These are phyloP conservation scores for Kwoniella mangroviensis DNA, from an alignment of 768 basidiomycete species.

Conservation along the genomic window DNA sequence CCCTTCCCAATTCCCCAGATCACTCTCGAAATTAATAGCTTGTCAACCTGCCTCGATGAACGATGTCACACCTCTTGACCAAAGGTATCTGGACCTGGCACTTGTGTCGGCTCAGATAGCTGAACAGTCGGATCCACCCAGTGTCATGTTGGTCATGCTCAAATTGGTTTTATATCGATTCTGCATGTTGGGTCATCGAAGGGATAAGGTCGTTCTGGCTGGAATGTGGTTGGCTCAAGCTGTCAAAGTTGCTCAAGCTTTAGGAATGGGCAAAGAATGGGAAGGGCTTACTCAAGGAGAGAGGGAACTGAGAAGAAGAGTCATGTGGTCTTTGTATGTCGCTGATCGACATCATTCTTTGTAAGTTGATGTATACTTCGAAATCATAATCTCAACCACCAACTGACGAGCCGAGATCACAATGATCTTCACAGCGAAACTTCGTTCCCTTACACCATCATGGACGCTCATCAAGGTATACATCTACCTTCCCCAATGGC, in stretches of 20 bases:
- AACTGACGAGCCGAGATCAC: background rate
- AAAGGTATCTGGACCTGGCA: slow-evolving; percentile 50
- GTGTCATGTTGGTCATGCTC: slow-evolving; percentile 49
- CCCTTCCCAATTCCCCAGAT: slow-evolving; percentile 15
- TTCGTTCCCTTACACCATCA: slow-evolving; percentile 47
- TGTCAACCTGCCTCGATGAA: slow-evolving; percentile 21
- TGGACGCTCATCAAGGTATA: slow-evolving; percentile 46
- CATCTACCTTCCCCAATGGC: slow-evolving; percentile 45
- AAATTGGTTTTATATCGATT: slow-evolving; percentile 44
- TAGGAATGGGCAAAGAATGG: slow-evolving; percentile 48
- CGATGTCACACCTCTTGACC: slow-evolving; percentile 48
- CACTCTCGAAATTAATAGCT: slow-evolving; percentile 33
- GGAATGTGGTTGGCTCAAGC: slow-evolving; percentile 45
- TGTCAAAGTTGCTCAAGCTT: slow-evolving; percentile 45
- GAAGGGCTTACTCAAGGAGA: slow-evolving; percentile 48
- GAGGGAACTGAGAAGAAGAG: slow-evolving; percentile 44
- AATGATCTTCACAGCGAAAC: slow-evolving; percentile 25
- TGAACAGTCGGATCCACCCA: slow-evolving; percentile 43
- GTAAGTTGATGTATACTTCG: slow-evolving; percentile 27
- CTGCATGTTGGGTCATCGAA: slow-evolving; percentile 27
- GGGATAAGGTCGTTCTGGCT: slow-evolving; percentile 31
- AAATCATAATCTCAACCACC: too few species aligned
- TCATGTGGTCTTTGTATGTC: slow-evolving; percentile 50
- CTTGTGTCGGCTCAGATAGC: slow-evolving; percentile 39
- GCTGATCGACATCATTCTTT: slow-evolving; percentile 47